These are phyloP conservation scores for Larix sibirica DNA, from an alignment of 83 land plant species.

Conservation along the genomic window DNA sequence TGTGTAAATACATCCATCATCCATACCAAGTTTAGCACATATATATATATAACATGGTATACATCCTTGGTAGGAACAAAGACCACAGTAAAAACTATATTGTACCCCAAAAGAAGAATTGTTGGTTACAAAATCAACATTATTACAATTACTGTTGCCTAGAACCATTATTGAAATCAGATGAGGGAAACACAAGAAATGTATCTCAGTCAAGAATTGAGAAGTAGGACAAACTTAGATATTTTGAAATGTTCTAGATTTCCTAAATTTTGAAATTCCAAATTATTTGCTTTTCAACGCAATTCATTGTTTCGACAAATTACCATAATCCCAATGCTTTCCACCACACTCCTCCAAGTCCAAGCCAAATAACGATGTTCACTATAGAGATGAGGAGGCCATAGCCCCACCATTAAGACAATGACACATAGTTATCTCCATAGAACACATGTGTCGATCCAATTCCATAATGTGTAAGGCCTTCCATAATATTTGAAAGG, in stretches of 20 bases:
- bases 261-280: not conserved
- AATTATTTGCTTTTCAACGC: not conserved
- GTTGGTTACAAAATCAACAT: not conserved
- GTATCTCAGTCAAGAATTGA: too few species aligned
- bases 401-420: constrained; percentile 94
- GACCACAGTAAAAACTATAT: not conserved
- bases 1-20: not conserved
- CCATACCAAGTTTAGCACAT: not conserved
- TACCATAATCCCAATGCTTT: constrained; percentile 92
- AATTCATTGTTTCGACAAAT: not conserved
- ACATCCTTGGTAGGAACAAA: not conserved
- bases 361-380: constrained; percentile 92
- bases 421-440: constrained; percentile 89
- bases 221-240: too few species aligned
- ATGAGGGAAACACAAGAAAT: too few species aligned
- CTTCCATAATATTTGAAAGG: constrained; percentile 95
- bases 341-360: constrained; percentile 95
- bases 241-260: not conserved
- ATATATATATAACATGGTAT: not conserved
- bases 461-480: constrained; percentile 91
- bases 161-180: too few species aligned
- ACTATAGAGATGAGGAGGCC: constrained; percentile 88
- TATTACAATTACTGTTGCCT: not conserved
- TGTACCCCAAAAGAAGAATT: not conserved
- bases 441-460: constrained; percentile 97